Evolutionary conservation across 2,329 filamentous ascomycete genomes (phyloP).

Genomic region (Phyllosticta paracitricarpa): DNA sequence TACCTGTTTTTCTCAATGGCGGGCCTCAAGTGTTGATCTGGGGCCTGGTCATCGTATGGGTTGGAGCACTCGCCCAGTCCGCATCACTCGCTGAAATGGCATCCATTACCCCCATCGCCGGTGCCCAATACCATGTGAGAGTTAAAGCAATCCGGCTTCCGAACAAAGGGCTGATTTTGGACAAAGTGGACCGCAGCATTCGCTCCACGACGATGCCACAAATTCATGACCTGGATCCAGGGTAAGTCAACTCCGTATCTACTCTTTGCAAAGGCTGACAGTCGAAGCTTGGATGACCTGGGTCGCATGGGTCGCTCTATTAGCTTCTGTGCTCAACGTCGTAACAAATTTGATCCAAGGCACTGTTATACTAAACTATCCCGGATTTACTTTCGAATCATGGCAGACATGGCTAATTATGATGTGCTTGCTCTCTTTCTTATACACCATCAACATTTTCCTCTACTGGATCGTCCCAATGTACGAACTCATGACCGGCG

Average conservation of each 20-base stretch:
- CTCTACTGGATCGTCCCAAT: conserved; percentile 25
- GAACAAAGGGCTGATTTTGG: background rate
- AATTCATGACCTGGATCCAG: conserved; percentile 27
- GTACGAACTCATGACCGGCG: conserved; percentile 28
- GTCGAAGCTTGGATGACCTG: background rate
- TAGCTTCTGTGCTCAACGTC: background rate
- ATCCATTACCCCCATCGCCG: conserved; percentile 32
- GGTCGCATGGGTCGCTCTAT: conserved; percentile 1
- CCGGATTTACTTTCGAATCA: conserved; percentile 23
- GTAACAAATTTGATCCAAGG: conserved; percentile 18
- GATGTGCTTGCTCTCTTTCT: conserved; percentile 24
- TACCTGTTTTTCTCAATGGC: conserved; percentile 23
- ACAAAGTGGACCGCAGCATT: conserved; percentile 26
- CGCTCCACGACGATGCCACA: conserved; percentile 19
- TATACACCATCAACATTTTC: conserved; percentile 26
- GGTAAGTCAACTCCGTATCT: conserved; percentile 6
- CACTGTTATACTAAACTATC: conserved; percentile 27
- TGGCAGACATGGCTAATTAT: conserved; percentile 34
- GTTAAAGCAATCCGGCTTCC: background rate
- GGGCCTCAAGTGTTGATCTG: conserved; percentile 23
- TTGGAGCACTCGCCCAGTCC: conserved; percentile 22
- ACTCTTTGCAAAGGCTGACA: background rate
- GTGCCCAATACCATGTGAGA: conserved; percentile 31
- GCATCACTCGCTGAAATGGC: conserved; percentile 32
- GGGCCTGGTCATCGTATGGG: conserved; percentile 22